These are phyloP conservation scores for Serendipita sp. DNA, from an alignment of 1,284 basidiomycete species.

Conservation along the genomic window DNA sequence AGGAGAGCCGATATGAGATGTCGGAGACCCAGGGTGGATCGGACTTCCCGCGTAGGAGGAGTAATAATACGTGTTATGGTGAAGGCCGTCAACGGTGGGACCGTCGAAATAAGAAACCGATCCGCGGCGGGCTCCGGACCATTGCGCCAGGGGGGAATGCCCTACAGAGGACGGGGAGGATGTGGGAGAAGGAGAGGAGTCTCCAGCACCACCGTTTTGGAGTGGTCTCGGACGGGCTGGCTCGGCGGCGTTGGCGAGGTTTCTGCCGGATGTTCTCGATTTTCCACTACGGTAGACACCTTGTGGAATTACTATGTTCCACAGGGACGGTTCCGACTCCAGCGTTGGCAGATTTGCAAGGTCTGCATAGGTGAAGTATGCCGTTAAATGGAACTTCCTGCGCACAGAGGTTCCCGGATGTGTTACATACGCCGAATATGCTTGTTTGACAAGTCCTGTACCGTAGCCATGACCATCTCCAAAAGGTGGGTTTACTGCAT, in stretches of 20 bases:
- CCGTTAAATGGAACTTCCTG: slow-evolving; percentile 48
- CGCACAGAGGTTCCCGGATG: slow-evolving; percentile 31
- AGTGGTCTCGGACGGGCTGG: slow-evolving; percentile 8
- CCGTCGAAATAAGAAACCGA: slow-evolving; percentile 3
- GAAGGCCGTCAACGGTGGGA: not conserved
- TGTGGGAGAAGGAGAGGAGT: slow-evolving; percentile 11
- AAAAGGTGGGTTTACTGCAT: not conserved
- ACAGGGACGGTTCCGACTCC: slow-evolving; percentile 37
- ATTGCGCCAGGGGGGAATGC: slow-evolving; percentile 11
- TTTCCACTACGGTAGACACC: slow-evolving; percentile 50
- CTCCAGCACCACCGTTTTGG: slow-evolving; percentile 15
- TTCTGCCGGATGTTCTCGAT: slow-evolving; percentile 26
- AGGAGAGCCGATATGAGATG: not conserved
- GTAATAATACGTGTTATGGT: not conserved
- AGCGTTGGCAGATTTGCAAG: slow-evolving; percentile 42
- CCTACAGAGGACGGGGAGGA: slow-evolving; percentile 16
- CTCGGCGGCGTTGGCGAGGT: slow-evolving; percentile 12
- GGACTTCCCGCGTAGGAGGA: not conserved
- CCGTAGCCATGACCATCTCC: not conserved
- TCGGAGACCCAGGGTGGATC: not conserved
- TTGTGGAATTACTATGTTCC: slow-evolving; percentile 35
- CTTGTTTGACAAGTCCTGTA: slow-evolving; percentile 43
- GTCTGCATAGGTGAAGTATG: slow-evolving; percentile 47
- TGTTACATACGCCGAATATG: slow-evolving; percentile 48
- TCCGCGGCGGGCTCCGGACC: slow-evolving; percentile 8